Percentiles rank a stretch among this genome's conserved stretches.
Evolutionary conservation across 768 basidiomycete species (phyloP).

Genomic region (Mycena haematopus): DNA sequence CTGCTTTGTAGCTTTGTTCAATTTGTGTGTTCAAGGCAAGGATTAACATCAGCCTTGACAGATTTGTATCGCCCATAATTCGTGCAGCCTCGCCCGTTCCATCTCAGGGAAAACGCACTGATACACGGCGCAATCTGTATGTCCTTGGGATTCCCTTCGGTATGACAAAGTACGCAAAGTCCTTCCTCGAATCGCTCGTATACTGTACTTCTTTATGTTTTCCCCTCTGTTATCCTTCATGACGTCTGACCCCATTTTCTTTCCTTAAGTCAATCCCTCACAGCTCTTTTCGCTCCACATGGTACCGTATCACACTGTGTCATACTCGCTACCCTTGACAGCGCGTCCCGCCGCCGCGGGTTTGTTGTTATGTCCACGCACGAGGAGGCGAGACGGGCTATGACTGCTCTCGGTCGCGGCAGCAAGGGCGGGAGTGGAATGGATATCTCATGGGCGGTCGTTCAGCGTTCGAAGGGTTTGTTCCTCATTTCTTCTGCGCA

Average conservation of each 20-base stretch:
- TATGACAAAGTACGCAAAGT: conserved; percentile 66
- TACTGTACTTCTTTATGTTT: background rate
- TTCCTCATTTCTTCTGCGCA: background rate
- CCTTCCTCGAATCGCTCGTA: background rate
- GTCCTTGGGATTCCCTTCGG: conserved; percentile 86
- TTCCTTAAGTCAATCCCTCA: conserved; percentile 44
- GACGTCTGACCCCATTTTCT: background rate
- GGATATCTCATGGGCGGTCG: conserved; percentile 88
- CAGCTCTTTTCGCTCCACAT: conserved; percentile 63
- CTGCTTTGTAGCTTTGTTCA: conserved; percentile 55
- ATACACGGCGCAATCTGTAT: conserved; percentile 81
- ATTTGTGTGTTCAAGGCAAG: conserved; percentile 30
- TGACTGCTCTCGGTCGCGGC: conserved; percentile 72
- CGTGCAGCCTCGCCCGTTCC: conserved; percentile 30
- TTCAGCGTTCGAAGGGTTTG: conserved; percentile 82
- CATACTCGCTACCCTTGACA: conserved; percentile 84
- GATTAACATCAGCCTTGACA: conserved; percentile 29
- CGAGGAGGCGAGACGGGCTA: conserved; percentile 72
- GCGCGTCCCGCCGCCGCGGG: conserved; percentile 81
- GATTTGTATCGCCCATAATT: conserved; percentile 45
- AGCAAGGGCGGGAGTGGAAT: conserved; percentile 61
- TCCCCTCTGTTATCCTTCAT: background rate
- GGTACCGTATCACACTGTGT: conserved; percentile 79
- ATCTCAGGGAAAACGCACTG: conserved; percentile 38
- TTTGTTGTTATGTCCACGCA: conserved; percentile 83